Base-by-base conservation (phyloP, 176 grass and related monocot species). In the Dactylis glomerata region DNA sequence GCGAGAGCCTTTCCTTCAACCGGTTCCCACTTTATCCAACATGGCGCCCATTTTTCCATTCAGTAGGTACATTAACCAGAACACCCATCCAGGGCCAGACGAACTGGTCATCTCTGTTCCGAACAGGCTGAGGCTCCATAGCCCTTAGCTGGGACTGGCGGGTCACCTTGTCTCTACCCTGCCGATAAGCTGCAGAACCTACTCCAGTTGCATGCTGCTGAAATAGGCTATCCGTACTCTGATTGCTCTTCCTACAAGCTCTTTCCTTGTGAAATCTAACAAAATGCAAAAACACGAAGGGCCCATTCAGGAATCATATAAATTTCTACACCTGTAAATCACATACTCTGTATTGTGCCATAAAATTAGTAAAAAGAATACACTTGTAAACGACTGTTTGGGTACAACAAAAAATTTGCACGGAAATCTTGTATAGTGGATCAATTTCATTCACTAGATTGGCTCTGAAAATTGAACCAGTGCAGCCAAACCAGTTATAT, bases 1-100 rank as follows among this genome's bases (percentile, higher is more conserved):
- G 20, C 27, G 8, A 74, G 71, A 74, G 71, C 44, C 10, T 47
- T 44, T 74, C 71, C 71, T 74, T 74, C 26, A 74, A 27, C 15
- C 71, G 71, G 44, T 74, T 74, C 27, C 71, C 71, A 74, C 71
- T 74, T 50, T 74, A 42, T 74, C 71, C 71, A 74, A 74, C 71
- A 47, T 74, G 71, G 26, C 71, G 44, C 16, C 71, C 71, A 74
- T 50, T 50, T 50, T 74, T 74, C 71, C 26, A 11, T 50, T 74
- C 71, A 50, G 44, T 74, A 50, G 71, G 71, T 27, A 74, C 71
- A 74, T 74, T 74, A 16, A 74, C 71, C 71, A 74, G 27, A 50
- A 74, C 71, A 74, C 71, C 71, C 71, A 74, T 74, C 71, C 71
- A 74, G 44, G 71, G 71, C 71, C 71, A 74, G 27, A 74, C 26